Conservation (phyloP, 140 eudicot species). For the Senecio squalidus region DNA sequence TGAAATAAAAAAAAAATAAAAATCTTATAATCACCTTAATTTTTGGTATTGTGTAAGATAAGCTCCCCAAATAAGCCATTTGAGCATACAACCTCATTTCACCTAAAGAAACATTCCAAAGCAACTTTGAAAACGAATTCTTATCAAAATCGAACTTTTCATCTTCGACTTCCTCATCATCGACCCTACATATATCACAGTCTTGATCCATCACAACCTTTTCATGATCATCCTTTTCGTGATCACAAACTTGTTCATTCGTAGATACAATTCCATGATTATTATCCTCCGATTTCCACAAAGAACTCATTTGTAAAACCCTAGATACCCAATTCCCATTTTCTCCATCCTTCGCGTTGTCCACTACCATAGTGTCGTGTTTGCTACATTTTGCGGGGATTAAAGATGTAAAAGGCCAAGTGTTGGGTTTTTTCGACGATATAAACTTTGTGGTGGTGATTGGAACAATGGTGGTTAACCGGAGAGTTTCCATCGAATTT, state of each 20-base stretch:
- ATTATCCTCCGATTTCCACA: slow-evolving; percentile 15
- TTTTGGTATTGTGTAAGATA: slow-evolving; percentile 74
- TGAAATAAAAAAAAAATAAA: no score
- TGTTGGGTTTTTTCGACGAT: slow-evolving; percentile 2
- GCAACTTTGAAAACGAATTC: slow-evolving; percentile 64
- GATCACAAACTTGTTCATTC: not conserved
- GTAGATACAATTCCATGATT: no score
- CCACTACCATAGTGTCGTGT: not conserved
- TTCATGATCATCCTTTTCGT: not conserved
- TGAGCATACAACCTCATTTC: slow-evolving; percentile 87
- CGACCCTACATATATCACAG: slow-evolving; percentile 43
- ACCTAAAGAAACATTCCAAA: slow-evolving; percentile 55
- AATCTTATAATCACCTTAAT: slow-evolving; percentile 57
- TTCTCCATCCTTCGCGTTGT: slow-evolving; percentile 3
- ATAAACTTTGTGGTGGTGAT: not conserved
- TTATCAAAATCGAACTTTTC: slow-evolving; percentile 44
- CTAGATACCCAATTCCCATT: slow-evolving; percentile 24
- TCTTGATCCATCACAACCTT: slow-evolving; percentile 12
- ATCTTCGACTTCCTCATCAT: slow-evolving; percentile 30
- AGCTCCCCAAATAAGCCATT: slow-evolving; percentile 76
- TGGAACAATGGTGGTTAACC: slow-evolving; percentile 6
- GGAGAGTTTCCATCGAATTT: slow-evolving; percentile 12
- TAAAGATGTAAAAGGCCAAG: slow-evolving; percentile 8
- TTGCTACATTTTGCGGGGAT: not conserved
- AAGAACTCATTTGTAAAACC: slow-evolving; percentile 19